Evolutionary conservation across 495 filamentous ascomycete species (phyloP).

Genomic region (Talaromyces nanjingensis): DNA sequence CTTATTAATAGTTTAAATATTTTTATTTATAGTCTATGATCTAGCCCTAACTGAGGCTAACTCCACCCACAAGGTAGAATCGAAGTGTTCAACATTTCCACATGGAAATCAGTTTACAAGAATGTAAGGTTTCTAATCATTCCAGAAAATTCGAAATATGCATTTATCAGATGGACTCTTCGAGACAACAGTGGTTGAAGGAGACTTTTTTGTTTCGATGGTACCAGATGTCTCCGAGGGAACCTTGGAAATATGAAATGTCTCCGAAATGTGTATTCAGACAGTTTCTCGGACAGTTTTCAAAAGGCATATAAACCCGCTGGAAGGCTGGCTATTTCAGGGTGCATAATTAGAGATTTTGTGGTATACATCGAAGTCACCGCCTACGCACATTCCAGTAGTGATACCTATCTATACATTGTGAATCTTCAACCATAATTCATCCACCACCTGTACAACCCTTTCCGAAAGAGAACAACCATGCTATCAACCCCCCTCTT

Average conservation of each 20-base stretch:
- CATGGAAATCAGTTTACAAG: background rate
- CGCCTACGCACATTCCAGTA: background rate
- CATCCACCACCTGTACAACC: background rate
- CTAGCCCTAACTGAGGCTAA: too few species aligned
- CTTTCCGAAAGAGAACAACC: background rate
- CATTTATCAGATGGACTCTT: background rate
- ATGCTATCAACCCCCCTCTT: constrained; percentile 10
- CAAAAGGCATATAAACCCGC: background rate
- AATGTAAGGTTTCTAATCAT: background rate
- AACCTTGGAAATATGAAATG: background rate
- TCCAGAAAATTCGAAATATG: background rate
- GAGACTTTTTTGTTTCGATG: too few species aligned
- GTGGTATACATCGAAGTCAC: background rate
- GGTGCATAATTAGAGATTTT: background rate
- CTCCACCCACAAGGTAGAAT: background rate
- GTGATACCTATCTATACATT: background rate
- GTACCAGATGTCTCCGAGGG: background rate
- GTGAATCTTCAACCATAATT: background rate
- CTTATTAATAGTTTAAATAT: too few species aligned
- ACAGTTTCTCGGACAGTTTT: too few species aligned
- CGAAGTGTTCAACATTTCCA: background rate
- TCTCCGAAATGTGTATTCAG: background rate
- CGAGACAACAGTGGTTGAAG: background rate
- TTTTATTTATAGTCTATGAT: too few species aligned
- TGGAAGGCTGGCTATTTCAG: background rate